These are phyloP conservation scores for Colletotrichum cuscutae DNA, from an alignment of 2,329 filamentous ascomycete species.

Conservation along the genomic window DNA sequence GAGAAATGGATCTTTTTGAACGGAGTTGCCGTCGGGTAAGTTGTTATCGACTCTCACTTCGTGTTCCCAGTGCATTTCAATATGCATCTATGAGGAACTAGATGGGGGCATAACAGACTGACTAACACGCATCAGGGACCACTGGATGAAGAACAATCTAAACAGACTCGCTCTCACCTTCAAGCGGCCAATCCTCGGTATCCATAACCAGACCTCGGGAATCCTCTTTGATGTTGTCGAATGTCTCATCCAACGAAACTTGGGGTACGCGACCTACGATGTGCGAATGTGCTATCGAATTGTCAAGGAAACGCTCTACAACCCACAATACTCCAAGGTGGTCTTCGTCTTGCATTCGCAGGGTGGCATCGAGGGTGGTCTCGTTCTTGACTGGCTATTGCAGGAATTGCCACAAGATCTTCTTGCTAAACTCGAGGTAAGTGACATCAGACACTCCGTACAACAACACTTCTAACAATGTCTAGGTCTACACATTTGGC, in stretches of 20 bases:
- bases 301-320: constrained; percentile 72
- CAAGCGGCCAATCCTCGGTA: constrained; percentile 74
- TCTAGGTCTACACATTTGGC: constrained; percentile 76
- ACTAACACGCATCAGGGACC: constrained; percentile 51
- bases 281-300: constrained; percentile 71
- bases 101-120: neutral
- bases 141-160: constrained; percentile 78
- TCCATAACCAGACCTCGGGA: constrained; percentile 81
- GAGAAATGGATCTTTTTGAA: constrained; percentile 86
- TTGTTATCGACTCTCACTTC: constrained; percentile 17
- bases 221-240: constrained; percentile 82
- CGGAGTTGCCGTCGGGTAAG: constrained; percentile 73
- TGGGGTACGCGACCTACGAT: constrained; percentile 77
- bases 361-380: constrained; percentile 77
- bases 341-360: constrained; percentile 82
- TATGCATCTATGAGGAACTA: neutral
- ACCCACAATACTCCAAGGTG: constrained; percentile 73
- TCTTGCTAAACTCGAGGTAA: constrained; percentile 71
- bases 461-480: neutral
- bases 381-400: constrained; percentile 81
- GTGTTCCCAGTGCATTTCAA: neutral
- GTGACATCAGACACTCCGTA: no score
- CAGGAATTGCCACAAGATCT: constrained; percentile 76
- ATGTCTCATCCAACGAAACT: constrained; percentile 80
- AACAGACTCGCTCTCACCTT: constrained; percentile 79